Evolutionary conservation across 352 stramenopile species (phyloP).

Genomic region (Plasmopara viticola): DNA sequence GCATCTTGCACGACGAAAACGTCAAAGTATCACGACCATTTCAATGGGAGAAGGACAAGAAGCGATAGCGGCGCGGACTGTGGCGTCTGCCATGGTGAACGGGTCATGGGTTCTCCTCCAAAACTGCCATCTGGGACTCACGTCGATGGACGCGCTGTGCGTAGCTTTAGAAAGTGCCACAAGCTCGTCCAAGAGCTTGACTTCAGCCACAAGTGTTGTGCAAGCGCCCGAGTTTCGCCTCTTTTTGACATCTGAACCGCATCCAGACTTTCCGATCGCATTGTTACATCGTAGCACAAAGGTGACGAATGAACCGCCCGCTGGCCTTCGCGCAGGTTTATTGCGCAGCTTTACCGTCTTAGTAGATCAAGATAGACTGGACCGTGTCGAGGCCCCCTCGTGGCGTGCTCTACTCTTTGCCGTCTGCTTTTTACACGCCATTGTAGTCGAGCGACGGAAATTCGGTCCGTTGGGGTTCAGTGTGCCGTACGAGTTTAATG

Average conservation of each 20-base stretch:
- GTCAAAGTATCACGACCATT: slow-evolving; percentile 58
- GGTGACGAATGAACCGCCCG: slow-evolving; percentile 73
- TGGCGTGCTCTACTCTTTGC: slow-evolving; percentile 67
- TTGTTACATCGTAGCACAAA: slow-evolving; percentile 64
- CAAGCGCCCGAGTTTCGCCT: slow-evolving; percentile 51
- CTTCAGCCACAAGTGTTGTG: background rate
- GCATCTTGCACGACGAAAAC: slow-evolving; percentile 58
- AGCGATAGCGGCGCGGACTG: slow-evolving; percentile 43
- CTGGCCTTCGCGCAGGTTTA: slow-evolving; percentile 60
- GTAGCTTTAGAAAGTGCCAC: slow-evolving; percentile 33
- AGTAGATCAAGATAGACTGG: slow-evolving; percentile 75
- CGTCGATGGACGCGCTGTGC: slow-evolving; percentile 59
- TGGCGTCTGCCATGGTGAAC: slow-evolving; percentile 55
- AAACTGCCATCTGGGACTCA: slow-evolving; percentile 69
- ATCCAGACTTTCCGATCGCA: slow-evolving; percentile 54
- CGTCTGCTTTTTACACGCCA: slow-evolving; percentile 73
- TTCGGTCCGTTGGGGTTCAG: slow-evolving; percentile 68
- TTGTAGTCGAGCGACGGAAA: slow-evolving; percentile 70
- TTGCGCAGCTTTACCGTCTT: slow-evolving; percentile 66
- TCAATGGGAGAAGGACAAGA: slow-evolving; percentile 80
- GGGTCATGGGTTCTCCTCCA: slow-evolving; percentile 77
- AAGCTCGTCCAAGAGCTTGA: slow-evolving; percentile 7
- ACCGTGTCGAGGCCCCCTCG: slow-evolving; percentile 52
- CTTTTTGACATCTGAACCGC: slow-evolving; percentile 68
- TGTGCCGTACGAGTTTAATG: slow-evolving; percentile 79